Evolutionary conservation across 192 early-diverging fungal genomes (phyloP).

Genomic region (Coemansia furcata): DNA sequence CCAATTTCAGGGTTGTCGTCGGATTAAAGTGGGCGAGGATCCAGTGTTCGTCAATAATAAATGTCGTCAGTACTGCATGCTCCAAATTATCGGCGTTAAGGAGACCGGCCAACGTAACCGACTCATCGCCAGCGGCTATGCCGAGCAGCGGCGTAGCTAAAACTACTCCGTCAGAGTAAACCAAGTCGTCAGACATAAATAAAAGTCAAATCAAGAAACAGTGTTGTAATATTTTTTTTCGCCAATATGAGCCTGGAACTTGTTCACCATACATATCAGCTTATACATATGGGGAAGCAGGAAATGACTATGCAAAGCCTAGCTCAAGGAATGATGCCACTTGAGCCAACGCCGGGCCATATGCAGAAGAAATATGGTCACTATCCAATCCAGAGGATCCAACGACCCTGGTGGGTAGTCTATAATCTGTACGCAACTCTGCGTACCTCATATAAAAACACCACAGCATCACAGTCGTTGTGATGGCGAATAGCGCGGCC

Average conservation of each 20-base stretch:
- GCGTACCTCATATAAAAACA: constrained; percentile 70
- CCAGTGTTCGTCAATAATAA: constrained; percentile 19
- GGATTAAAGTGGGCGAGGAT: constrained; percentile 10
- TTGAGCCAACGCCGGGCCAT: too few relatives aligned
- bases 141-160: constrained; percentile 11
- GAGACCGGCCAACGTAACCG: constrained; percentile 9
- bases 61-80: constrained; percentile 19
- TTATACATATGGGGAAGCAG: too few relatives aligned
- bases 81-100: constrained; percentile 5
- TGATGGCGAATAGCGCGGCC: constrained; percentile 90
- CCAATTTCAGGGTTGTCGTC: constrained; percentile 1
- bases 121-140: neutral
- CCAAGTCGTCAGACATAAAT: neutral
- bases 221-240: neutral
- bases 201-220: neutral
- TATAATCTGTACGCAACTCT: constrained; percentile 30
- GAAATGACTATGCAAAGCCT: too few relatives aligned
- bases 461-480: constrained; percentile 80
- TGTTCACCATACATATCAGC: neutral
- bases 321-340: too few relatives aligned
- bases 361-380: too few relatives aligned
- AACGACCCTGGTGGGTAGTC: constrained; percentile 20
- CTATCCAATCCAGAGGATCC: too few relatives aligned
- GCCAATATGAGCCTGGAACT: neutral
- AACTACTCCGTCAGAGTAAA: constrained; percentile 12